Conservation (phyloP, 805 yeast genomes). For the Kodamaea neixiangensis region DNA sequence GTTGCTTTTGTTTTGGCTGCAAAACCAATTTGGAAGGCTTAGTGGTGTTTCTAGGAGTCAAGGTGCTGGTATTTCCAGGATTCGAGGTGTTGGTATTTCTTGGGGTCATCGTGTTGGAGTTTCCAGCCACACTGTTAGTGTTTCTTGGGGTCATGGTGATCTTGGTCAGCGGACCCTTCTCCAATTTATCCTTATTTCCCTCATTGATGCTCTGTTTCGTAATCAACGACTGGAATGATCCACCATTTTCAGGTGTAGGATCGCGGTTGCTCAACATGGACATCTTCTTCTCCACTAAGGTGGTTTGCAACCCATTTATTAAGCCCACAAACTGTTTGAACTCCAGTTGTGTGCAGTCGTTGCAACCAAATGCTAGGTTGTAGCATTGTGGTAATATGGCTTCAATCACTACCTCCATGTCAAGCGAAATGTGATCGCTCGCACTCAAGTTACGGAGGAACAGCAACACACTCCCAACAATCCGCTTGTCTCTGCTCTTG, state of each 20-base stretch:
- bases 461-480: conserved; percentile 53
- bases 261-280: conserved; percentile 8
- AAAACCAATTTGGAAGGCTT: conserved; percentile 7
- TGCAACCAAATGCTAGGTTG: conserved; percentile 37
- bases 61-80: neutral
- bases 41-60: conserved; percentile 6
- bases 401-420: conserved; percentile 31
- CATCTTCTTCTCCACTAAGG: conserved; percentile 15
- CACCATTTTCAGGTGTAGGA: neutral
- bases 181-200: conserved; percentile 23
- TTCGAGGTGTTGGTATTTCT: neutral
- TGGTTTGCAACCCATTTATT: conserved; percentile 22
- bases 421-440: conserved; percentile 37
- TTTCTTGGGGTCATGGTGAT: conserved; percentile 15
- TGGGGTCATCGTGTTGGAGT: conserved; percentile 6
- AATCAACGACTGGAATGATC: conserved; percentile 29
- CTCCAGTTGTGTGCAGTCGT: conserved; percentile 36
- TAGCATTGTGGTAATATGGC: conserved; percentile 31
- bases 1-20: conserved; percentile 14
- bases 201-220: conserved; percentile 29
- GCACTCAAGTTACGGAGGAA: conserved; percentile 55
- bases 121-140: conserved; percentile 9
- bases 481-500: conserved; percentile 73
- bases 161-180: conserved; percentile 24
- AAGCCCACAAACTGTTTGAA: conserved; percentile 29